phyloP scores from a whole-genome alignment of 768 basidiomycete species.

The Tylopilus sp. region DNA sequence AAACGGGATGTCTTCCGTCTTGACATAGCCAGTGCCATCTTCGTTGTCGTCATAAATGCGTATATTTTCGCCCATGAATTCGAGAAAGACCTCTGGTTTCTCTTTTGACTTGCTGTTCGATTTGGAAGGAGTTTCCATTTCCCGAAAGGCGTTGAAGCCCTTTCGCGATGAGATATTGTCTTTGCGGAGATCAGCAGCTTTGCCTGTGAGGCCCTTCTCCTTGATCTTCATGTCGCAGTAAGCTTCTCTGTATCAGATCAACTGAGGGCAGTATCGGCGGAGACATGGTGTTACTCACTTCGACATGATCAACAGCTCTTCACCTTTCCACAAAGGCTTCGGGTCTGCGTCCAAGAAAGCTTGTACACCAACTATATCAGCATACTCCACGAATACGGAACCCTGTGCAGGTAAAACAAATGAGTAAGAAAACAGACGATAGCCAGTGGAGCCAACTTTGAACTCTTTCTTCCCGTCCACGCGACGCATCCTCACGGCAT shows the following conservation, averaged over 20 bases:
- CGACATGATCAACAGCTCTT: constrained; percentile 79
- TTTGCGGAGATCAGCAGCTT: constrained; percentile 57
- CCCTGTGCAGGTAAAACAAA: constrained; percentile 45
- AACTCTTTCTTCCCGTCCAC: constrained; percentile 75
- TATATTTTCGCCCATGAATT: constrained; percentile 71
- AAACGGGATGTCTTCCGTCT: constrained; percentile 40
- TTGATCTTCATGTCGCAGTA: constrained; percentile 97
- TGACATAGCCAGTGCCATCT: constrained; percentile 44
- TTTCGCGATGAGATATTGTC: constrained; percentile 47
- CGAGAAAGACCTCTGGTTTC: constrained; percentile 62
- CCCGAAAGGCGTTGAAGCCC: constrained; percentile 80
- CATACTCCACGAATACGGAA: constrained; percentile 92
- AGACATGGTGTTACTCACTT: constrained; percentile 51
- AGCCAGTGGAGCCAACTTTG: constrained; percentile 55
- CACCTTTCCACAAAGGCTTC: constrained; percentile 76
- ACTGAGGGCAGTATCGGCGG: background rate
- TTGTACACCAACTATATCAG: constrained; percentile 62
- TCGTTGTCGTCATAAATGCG: constrained; percentile 53
- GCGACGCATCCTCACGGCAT: constrained; percentile 85
- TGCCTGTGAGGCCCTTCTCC: constrained; percentile 85
- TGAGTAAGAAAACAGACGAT: background rate
- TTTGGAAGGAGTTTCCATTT: constrained; percentile 47
- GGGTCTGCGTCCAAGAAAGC: constrained; percentile 78
- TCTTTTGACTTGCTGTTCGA: constrained; percentile 35
- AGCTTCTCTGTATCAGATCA: constrained; percentile 49